Base-by-base conservation (phyloP, 2,329 filamentous ascomycete genomes). In the Graphiopsis chlorocephala region DNA sequence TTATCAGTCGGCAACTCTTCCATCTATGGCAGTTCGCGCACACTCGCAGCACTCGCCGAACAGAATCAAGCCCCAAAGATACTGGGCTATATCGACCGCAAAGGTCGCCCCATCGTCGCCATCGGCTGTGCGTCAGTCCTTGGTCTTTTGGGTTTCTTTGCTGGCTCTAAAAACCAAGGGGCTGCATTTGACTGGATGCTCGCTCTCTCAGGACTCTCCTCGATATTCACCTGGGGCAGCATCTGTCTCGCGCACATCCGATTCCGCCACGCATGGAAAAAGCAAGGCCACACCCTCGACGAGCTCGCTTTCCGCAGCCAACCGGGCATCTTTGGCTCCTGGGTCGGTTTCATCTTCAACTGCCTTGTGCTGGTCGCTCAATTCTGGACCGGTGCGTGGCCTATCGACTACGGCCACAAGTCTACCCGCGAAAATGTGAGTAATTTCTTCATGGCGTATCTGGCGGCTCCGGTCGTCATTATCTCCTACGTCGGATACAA, bases 201-300 rank as follows among this genome's bases (percentile, higher is more conserved):
- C 48, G 86, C 90, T 65, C 83, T 92, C 56, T 91, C 89, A 1
- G 90, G 88, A 56, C 83, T 93, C 26, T 90, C 88, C 11, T 88
- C 86, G 53, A 85, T 92, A 74, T 91, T 93, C 80, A 93, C 90
- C 5, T 93, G 91, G 91, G 86, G 84, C 63, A 90, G 90, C 69
- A 94, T 97, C 76, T 96, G 92, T 77, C 80, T 96, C n/a, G 86
- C 90, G 26, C 93, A 97, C 78, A 96, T 97, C 74, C 92, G 93
- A 64, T 97, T 97, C 85, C 91, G 93, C 33, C 63, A 65, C 28
- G 91, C 88, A n/a, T 96, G 92, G 92, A 83, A 81, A 52, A 73
- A 70, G 14, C 86, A 88, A 67, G 90, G 90, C 52, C 89, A 89
- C 70, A 82, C 79, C 2, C 74, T 88, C 4, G 85, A 89, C n/a